These are phyloP conservation scores for Lotus japonicus DNA, from an alignment of 306 rosid genomes.

Conservation along the genomic window DNA sequence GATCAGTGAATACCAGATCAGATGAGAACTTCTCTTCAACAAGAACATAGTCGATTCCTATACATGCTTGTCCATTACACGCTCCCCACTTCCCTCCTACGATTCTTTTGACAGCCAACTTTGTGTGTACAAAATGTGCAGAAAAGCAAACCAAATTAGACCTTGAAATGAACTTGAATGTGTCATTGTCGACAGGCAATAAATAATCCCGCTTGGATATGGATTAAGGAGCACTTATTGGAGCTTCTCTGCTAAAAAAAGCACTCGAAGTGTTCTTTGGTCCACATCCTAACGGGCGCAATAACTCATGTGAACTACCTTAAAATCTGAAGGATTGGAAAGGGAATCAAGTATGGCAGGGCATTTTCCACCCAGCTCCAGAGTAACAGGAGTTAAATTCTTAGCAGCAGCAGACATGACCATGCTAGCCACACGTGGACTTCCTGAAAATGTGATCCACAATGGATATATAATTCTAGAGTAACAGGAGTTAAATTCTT, in stretches of 20 bases:
- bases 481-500: too few species aligned
- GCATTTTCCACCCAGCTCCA: slow-evolving; percentile 97
- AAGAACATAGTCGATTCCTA: slow-evolving; percentile 72
- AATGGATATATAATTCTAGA: too few species aligned
- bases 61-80: slow-evolving; percentile 84
- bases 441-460: slow-evolving; percentile 44
- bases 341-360: slow-evolving; percentile 76
- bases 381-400: slow-evolving; percentile 81
- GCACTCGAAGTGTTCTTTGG: too few species aligned
- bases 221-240: too few species aligned
- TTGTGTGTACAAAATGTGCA: not conserved
- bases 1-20: slow-evolving; percentile 48
- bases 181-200: not conserved
- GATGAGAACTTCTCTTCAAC: slow-evolving; percentile 60
- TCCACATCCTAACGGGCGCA: not conserved
- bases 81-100: slow-evolving; percentile 88
- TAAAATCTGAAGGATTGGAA: slow-evolving; percentile 45
- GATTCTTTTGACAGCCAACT: slow-evolving; percentile 74
- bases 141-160: not conserved
- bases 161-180: not conserved
- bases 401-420: slow-evolving; percentile 87
- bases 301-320: slow-evolving; percentile 35
- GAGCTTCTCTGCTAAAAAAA: too few species aligned
- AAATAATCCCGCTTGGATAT: too few species aligned
- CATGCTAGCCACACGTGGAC: slow-evolving; percentile 47